Conservation (phyloP, 495 filamentous ascomycete species). For the Entonaema liquescens region DNA sequence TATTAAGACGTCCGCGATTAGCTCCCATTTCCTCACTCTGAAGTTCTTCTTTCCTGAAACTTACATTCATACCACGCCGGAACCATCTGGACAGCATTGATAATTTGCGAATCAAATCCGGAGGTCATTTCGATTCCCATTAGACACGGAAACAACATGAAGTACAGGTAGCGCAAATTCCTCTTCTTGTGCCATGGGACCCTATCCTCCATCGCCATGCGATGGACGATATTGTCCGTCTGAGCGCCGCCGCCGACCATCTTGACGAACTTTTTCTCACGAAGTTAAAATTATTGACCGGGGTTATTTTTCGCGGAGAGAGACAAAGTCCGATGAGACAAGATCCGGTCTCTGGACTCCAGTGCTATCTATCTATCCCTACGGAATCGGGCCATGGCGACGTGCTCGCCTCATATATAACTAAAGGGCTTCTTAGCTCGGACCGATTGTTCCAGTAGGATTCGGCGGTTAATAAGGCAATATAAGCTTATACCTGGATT, state of each 20-base stretch:
- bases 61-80: conserved; percentile 65
- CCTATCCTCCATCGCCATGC: conserved; percentile 63
- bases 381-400: conserved; percentile 8
- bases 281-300: neutral
- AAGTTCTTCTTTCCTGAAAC: conserved; percentile 47
- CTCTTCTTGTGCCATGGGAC: conserved; percentile 69
- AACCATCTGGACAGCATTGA: conserved; percentile 73
- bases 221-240: conserved; percentile 60
- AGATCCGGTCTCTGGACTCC: conserved; percentile 21
- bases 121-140: conserved; percentile 78
- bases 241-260: conserved; percentile 50
- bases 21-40: neutral
- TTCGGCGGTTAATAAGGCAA: conserved; percentile 44
- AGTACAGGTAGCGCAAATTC: conserved; percentile 68
- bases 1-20: conserved; percentile 23
- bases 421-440: conserved; percentile 19
- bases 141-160: conserved; percentile 69
- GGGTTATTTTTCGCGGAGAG: neutral
- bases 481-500: conserved; percentile 24
- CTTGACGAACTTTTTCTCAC: conserved; percentile 36
- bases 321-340: conserved; percentile 8
- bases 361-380: neutral
- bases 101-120: conserved; percentile 76
- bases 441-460: conserved; percentile 36
- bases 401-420: conserved; percentile 31